Conservation (phyloP, 2,329 filamentous ascomycete genomes). For the Pezicula carpinea region DNA sequence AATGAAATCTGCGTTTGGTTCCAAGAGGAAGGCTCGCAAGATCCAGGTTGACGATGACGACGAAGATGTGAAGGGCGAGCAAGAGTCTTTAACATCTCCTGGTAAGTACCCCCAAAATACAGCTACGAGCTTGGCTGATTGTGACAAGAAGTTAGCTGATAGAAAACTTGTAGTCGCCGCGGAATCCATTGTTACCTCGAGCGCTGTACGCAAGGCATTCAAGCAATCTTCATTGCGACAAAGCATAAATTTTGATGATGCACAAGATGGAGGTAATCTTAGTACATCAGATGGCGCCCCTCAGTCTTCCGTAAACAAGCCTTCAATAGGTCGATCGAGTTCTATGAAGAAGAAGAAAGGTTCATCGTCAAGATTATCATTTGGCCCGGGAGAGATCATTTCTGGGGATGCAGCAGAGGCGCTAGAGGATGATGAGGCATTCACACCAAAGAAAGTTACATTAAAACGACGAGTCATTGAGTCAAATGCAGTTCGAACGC, state of each 20-base stretch:
- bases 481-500: conserved; percentile 54
- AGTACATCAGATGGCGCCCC: conserved; percentile 4
- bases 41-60: conserved; percentile 68
- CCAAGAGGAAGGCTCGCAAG: conserved; percentile 68
- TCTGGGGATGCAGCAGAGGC: conserved; percentile 50
- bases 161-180: conserved; percentile 11
- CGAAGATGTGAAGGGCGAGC: conserved; percentile 33
- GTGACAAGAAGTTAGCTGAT: conserved; percentile 20
- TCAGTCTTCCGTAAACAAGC: conserved; percentile 28
- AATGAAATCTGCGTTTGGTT: conserved; percentile 38
- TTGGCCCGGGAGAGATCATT: conserved; percentile 57
- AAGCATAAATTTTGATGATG: conserved; percentile 41
- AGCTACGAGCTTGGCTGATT: conserved; percentile 24
- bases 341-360: conserved; percentile 65
- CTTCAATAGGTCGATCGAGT: conserved; percentile 40
- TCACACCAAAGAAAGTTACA: conserved; percentile 58
- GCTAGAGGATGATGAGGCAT: conserved; percentile 44
- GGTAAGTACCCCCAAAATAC: conserved; percentile 19
- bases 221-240: conserved; percentile 56
- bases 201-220: conserved; percentile 46
- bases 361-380: conserved; percentile 65
- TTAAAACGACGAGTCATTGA: conserved; percentile 62
- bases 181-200: conserved; percentile 21
- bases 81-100: conserved; percentile 10
- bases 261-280: conserved; percentile 23